Evolutionary conservation across 108 stramenopile species (phyloP).

Genomic region (Nannochloropsis oceanica): DNA sequence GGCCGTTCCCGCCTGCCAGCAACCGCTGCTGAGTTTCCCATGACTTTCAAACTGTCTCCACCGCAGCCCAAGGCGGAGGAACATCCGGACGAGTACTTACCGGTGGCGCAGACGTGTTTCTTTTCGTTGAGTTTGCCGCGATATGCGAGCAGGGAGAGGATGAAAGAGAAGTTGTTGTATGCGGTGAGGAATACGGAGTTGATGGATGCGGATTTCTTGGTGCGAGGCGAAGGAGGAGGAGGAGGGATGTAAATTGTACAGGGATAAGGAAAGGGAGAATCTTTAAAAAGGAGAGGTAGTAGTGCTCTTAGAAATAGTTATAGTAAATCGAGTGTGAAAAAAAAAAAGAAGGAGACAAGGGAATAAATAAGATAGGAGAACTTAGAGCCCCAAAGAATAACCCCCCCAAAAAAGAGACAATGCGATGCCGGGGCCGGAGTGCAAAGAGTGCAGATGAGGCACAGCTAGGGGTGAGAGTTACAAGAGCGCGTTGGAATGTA

Average conservation of each 20-base stretch:
- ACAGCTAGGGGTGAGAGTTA: too few species aligned
- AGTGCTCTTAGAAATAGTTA: not conserved
- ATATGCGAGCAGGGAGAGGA: constrained; percentile 32
- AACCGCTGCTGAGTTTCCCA: constrained; percentile 31
- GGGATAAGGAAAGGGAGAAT: not conserved
- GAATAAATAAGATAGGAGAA: not conserved
- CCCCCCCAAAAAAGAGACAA: not conserved
- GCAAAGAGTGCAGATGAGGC: too few species aligned
- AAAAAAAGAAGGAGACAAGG: not conserved
- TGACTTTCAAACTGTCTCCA: constrained; percentile 40
- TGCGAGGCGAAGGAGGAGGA: constrained; percentile 1
- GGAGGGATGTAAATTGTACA: not conserved
- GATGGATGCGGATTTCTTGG: constrained; percentile 45
- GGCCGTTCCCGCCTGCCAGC: constrained; percentile 43
- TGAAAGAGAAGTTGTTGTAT: constrained; percentile 37
- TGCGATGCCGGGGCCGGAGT: too few species aligned
- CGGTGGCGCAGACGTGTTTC: constrained; percentile 52
- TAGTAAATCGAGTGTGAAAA: not conserved
- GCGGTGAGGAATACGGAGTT: constrained; percentile 39
- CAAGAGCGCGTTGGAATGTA: too few species aligned
- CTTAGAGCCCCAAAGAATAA: not conserved
- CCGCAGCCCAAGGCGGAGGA: constrained; percentile 24
- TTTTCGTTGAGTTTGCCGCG: constrained; percentile 44
- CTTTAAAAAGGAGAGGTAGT: not conserved
- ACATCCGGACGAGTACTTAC: constrained; percentile 41